Percentiles rank a stretch among this genome's conserved stretches.
Conservation (phyloP, 192 early-diverging fungal species). For the Backusella psychrophila region DNA sequence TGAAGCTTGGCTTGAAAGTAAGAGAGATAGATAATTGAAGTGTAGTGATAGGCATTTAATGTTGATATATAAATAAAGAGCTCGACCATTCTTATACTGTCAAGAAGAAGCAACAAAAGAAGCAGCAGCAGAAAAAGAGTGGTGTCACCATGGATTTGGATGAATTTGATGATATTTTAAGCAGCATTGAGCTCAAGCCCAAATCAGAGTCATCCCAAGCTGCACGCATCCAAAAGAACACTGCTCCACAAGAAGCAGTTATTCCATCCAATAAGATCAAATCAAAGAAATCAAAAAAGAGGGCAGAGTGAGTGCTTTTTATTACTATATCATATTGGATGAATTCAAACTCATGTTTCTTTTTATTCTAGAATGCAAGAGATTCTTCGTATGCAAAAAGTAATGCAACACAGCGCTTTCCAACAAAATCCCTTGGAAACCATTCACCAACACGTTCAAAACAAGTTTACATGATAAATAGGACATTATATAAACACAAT, state of each 20-base stretch:
- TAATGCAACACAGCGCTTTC: constrained; percentile 70
- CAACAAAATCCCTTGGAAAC: constrained; percentile 67
- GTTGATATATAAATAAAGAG: constrained; percentile 28
- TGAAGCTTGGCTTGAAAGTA: constrained; percentile 64
- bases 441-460: constrained; percentile 72
- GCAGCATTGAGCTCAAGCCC: constrained; percentile 22
- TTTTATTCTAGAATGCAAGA: constrained; percentile 52
- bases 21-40: not conserved
- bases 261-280: constrained; percentile 25
- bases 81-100: constrained; percentile 49
- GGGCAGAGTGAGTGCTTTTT: constrained; percentile 49
- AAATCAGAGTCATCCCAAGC: constrained; percentile 11
- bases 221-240: not conserved
- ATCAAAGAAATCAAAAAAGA: constrained; percentile 54
- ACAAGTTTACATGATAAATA: constrained; percentile 41
- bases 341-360: not conserved
- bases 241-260: constrained; percentile 12
- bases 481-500: not conserved
- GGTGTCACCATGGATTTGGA: constrained; percentile 52
- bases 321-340: not conserved
- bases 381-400: constrained; percentile 70
- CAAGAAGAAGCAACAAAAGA: constrained; percentile 49
- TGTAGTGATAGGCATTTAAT: not conserved
- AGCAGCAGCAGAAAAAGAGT: constrained; percentile 41
- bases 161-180: constrained; percentile 42